Conservation (phyloP, 2,329 filamentous ascomycete species). For the Paecilomyces formosus region DNA sequence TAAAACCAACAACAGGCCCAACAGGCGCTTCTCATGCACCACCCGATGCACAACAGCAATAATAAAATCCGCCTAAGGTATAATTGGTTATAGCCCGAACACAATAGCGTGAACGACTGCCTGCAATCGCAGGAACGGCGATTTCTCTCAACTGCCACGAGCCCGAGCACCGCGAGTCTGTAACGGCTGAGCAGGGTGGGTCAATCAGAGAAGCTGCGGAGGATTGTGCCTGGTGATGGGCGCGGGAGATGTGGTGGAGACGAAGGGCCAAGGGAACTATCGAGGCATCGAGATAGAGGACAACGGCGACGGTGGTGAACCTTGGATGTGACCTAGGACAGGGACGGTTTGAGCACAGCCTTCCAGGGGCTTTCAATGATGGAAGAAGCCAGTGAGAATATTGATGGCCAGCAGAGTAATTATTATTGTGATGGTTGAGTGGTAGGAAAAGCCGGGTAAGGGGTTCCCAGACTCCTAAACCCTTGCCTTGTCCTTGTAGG, state of each 20-base stretch:
- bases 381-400: not conserved
- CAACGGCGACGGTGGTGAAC: not conserved
- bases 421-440: too few species aligned
- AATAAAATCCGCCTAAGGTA: not conserved
- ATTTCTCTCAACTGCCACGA: not conserved
- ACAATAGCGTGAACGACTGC: not conserved
- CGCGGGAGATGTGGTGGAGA: not conserved
- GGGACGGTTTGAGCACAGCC: not conserved
- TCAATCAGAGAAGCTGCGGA: not conserved
- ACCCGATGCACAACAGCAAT: not conserved
- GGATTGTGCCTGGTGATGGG: not conserved
- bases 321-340: not conserved
- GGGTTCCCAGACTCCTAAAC: not conserved
- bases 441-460: not conserved
- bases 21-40: not conserved
- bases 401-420: too few species aligned
- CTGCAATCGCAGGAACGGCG: not conserved
- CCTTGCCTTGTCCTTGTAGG: not conserved
- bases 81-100: conserved; percentile 3
- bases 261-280: not conserved
- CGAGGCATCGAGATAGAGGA: not conserved
- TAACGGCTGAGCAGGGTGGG: not conserved
- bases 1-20: not conserved
- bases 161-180: not conserved
- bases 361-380: not conserved